Evolutionary conservation across 495 filamentous ascomycete genomes (phyloP).

Genomic region (Margaritispora aquatica): DNA sequence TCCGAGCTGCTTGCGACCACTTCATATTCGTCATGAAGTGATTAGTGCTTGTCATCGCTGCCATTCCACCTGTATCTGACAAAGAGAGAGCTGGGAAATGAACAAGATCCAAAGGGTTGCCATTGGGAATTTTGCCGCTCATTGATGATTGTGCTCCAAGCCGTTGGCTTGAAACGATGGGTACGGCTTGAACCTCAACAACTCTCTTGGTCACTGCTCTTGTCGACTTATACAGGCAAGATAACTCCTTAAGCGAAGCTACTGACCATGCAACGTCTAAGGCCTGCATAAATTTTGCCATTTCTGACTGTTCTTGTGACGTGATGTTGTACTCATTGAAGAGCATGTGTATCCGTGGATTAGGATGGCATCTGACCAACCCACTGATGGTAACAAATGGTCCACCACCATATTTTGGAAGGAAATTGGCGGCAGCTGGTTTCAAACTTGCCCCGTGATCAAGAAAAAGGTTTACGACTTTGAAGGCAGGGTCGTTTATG

Average conservation of each 20-base stretch:
- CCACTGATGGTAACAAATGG: background rate
- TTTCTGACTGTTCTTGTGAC: background rate
- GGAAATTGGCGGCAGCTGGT: background rate
- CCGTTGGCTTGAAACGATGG: background rate
- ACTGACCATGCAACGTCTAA: too few relatives aligned
- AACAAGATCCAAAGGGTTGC: background rate
- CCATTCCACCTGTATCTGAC: background rate
- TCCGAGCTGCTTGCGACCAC: background rate
- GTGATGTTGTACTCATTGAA: background rate
- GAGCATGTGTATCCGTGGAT: background rate
- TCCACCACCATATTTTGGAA: background rate
- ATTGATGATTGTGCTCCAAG: background rate
- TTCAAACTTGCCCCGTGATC: background rate
- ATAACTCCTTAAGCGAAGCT: too few relatives aligned
- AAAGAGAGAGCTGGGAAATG: background rate
- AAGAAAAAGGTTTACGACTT: background rate
- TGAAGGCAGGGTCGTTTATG: background rate
- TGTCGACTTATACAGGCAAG: too few relatives aligned
- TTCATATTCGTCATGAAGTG: background rate
- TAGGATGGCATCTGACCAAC: background rate
- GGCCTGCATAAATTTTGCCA: background rate
- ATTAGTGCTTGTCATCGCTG: background rate
- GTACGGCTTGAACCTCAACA: background rate
- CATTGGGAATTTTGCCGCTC: background rate
- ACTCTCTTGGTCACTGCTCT: too few relatives aligned